Conservation (phyloP, 2,329 filamentous ascomycete genomes). For the Colletotrichum zoysiae region DNA sequence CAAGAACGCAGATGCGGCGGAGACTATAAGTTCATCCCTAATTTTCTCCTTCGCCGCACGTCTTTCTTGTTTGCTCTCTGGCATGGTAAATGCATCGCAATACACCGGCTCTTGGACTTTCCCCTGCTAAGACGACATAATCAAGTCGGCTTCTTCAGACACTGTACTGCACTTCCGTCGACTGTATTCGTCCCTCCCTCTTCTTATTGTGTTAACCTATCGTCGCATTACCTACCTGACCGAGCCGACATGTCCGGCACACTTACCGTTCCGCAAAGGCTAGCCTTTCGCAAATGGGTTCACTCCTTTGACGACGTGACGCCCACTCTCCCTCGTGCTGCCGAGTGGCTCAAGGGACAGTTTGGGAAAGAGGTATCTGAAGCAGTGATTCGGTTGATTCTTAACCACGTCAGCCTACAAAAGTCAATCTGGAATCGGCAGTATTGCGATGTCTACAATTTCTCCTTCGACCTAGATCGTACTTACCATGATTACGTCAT, state of each 20-base stretch:
- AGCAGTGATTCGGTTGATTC: not conserved
- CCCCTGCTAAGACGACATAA: not conserved
- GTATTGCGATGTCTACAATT: no score
- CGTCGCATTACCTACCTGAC: no score
- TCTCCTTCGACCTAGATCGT: no score
- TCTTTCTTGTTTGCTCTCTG: not conserved
- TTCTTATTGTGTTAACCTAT: no score
- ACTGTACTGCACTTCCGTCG: not conserved
- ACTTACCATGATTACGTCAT: no score
- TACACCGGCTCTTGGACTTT: not conserved
- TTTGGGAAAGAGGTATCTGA: slow-evolving; percentile 24
- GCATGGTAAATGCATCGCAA: not conserved
- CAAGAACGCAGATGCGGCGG: not conserved
- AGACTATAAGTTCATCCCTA: not conserved
- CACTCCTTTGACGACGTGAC: not conserved
- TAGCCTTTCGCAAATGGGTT: slow-evolving; percentile 21
- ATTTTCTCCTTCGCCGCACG: not conserved
- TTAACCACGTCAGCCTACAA: not conserved
- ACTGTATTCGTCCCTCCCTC: no score
- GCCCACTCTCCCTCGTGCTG: slow-evolving; percentile 16
- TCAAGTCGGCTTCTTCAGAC: not conserved
- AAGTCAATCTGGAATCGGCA: not conserved
- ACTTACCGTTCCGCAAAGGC: slow-evolving; percentile 19
- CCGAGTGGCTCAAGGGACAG: slow-evolving; percentile 16
- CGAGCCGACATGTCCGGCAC: not conserved